Base-by-base conservation (phyloP, 176 grass and related monocot species). In the Coix lacrymajobi region DNA sequence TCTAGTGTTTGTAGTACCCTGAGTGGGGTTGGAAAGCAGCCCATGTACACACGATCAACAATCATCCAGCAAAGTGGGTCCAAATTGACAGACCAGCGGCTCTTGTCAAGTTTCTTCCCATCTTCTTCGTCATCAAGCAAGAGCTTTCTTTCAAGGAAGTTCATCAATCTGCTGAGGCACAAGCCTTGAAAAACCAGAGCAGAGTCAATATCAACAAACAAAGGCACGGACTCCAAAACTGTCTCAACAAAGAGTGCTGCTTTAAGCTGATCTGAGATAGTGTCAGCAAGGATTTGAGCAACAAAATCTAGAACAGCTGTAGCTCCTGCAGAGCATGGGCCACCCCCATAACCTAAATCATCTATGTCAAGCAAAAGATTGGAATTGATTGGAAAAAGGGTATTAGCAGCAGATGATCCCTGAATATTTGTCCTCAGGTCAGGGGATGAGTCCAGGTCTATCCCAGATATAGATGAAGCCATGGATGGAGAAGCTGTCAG, bases 91-190 rank as follows among this genome's bases (percentile, higher is more conserved):
- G 93, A 93, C 97, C 97, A 99, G 57, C 92, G 93, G 67, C 76
- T 85, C 86, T 96, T 99, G 84, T 99, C 97, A 40, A 99, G 97
- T 84, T 92, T 98, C 76, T 88, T 93, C 48, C 81, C 90, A 85
- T 96, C 91, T 82, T 97, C 96, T 73, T 99, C 97, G 75, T 99
- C 97, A 79, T 99, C 93, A 34, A 94, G 91, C 44, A 99, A 82
- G 58, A 99, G 91, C 63, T 85, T 92, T 81, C 97, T 94, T 93
- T 99, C 97, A 11, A 99, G 87, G 80, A 96, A 99, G 78, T 99
- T 99, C 87, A 99, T 93, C 87, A 99, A 81, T 96, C 97, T 89
- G 87, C 97, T 95, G 73, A 99, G 82, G 79, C 97, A 99, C 81
- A 99, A 85, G 28, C 97, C 97, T 88, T 99, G 93, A 79, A 99